Evolutionary conservation across 2,329 filamentous ascomycete species (phyloP), one percentile per base, ranked within the genome.

Genomic region (Pseudocercospora pini-densiflorae): DNA sequence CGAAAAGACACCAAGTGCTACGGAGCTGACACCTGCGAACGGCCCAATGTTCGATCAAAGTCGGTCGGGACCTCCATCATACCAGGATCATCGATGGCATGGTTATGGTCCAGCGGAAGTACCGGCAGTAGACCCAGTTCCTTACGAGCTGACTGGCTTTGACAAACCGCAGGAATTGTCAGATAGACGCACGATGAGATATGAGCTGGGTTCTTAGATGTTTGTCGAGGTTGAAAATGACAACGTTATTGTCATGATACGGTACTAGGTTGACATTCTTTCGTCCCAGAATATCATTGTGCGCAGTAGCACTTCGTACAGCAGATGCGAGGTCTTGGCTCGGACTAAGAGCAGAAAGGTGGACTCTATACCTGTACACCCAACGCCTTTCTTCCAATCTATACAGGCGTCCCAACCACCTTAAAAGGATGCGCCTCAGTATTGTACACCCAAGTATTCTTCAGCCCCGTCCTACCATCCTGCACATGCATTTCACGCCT

Each of bases 351-450:
- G 4, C 27, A 7, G 27, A 29, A 7, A 29, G 27, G 7, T 29
- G 27, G 3, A 29, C 27, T 29, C 27, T 7, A 29, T 29, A 29
- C 27, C 27, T 29, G 27, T 29, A 7, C 27, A 29, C 27, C 27
- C 27, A 29, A 29, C 3, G 27, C 4, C 27, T 7, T 29, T 29
- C 27, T n/a, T n/a, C 21, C 29, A 31, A 31, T 3, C 23, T 51
- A 68, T 12, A 68, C 65, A 2, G 69, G 70, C 24, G 51, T 36
- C 4, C 70, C 70, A 3, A 51, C 61, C 3, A 73, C 67, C 36
- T 45, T 70, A 33, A 75, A 61, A 3, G 74, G 75, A 71, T 76
- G 75, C 60, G 74, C 75, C 65, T 77, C 73, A 2, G 75, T 77
- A 51, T 76, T 77, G 70, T 70, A 76, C 60, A 75, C 69, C 72